Evolutionary conservation across 768 basidiomycete species (phyloP), one percentile per base, ranked within the genome.

Genomic region (Myochromella boudieri): DNA sequence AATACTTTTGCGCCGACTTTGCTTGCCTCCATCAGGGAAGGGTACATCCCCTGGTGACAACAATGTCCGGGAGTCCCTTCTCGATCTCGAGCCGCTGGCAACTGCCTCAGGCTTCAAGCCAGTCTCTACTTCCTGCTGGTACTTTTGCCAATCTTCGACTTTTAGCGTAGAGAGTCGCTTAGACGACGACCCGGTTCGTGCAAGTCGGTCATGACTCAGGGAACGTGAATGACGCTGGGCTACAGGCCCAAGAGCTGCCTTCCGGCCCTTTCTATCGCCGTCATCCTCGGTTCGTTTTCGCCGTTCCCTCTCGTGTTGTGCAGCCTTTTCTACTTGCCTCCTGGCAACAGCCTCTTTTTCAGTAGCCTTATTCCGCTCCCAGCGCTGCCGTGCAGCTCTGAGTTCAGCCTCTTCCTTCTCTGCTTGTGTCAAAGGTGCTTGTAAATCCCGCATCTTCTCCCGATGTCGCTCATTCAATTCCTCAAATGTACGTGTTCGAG

Each of bases 391-490:
- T 10, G 91, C 92, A n/a, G 80, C 81, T 45, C 76, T 78, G 14
- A 94, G 55, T 22, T 88, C 79, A 1, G 86, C 89, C 51, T 85
- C 78, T 59, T 93, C 87, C 59, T 80, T 81, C 67, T 85, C 82
- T 2, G 85, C 84, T 54, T 81, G 77, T n/a, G 87, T 93, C 25
- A 97, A 68, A 4, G 93, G 93, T 29, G 76, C 82, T 68, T 97
- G 93, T 53, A 97, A 62, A 58, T 83, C 82, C 26, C 77, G 78
- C 71, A 97, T 78, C 68, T 91, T 89, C 68, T 88, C 84, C 39
- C 88, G 80, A 57, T 95, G 93, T 14, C 92, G 75, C 55, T 91
- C 89, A 37, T 81, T 84, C 25, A 95, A 73, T 61, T 95, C 91
- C 64, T 95, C 93, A 61, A 88, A 91, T 1, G 92, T 91, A 48